Evolutionary conservation across 495 filamentous ascomycete genomes (phyloP).

Genomic region (Trypethelium eluteriae): DNA sequence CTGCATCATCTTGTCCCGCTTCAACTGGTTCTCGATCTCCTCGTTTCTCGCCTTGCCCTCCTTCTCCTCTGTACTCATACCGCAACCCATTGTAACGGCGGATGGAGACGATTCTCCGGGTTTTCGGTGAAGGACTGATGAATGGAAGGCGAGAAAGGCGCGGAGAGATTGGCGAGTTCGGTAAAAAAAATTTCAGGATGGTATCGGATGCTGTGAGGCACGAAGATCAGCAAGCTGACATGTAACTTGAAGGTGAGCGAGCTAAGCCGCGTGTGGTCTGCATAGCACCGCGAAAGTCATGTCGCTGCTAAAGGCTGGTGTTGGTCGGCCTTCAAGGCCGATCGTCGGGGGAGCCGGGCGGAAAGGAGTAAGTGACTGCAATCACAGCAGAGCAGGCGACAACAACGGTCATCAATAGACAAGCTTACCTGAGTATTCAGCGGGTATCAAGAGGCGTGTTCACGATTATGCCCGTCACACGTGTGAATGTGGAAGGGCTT

Average conservation of each 20-base stretch:
- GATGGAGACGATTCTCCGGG: not conserved
- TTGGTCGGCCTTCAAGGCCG: not conserved
- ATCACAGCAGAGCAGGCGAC: not conserved
- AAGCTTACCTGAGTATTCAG: not conserved
- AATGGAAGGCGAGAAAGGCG: not conserved
- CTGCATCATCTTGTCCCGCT: slow-evolving; percentile 90
- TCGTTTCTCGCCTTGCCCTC: slow-evolving; percentile 97
- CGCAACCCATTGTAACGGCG: slow-evolving; percentile 87
- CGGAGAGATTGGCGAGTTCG: not conserved
- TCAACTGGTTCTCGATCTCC: slow-evolving; percentile 98
- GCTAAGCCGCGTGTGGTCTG: not conserved
- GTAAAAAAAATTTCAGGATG: not conserved
- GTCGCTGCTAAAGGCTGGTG: not conserved
- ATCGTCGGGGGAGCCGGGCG: not conserved
- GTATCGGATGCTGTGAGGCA: not conserved
- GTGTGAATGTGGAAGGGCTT: not conserved
- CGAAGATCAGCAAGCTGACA: not conserved
- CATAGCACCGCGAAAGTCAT: not conserved
- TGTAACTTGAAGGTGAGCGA: not conserved
- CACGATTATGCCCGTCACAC: not conserved
- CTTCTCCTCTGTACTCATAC: slow-evolving; percentile 99
- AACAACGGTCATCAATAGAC: not conserved
- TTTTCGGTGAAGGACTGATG: not conserved
- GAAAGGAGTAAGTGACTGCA: not conserved
- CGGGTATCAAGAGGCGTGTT: not conserved